Conservation (phyloP, 257 asterid genomes). For the Parsonsia alboflavescens region DNA sequence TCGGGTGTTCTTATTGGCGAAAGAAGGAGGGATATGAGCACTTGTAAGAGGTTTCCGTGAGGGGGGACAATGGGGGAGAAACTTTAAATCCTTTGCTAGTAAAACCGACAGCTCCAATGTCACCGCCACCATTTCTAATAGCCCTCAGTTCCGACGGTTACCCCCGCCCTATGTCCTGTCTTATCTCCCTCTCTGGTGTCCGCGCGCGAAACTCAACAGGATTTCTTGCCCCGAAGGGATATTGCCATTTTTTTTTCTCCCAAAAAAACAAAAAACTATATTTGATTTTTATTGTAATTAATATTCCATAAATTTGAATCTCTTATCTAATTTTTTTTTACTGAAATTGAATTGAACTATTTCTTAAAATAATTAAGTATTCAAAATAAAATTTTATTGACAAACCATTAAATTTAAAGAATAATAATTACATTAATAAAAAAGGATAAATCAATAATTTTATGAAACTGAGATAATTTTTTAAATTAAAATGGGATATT, state of each 20-base stretch:
- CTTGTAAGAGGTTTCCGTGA: not conserved
- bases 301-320: too few species aligned
- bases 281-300: too few species aligned
- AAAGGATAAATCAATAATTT: too few species aligned
- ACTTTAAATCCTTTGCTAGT: slow-evolving; percentile 10
- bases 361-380: too few species aligned
- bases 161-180: not conserved
- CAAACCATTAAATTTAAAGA: too few species aligned
- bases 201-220: not conserved
- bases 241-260: not conserved
- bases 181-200: not conserved
- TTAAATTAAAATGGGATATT: too few species aligned
- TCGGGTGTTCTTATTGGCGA: slow-evolving; percentile 13
- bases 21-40: slow-evolving; percentile 9
- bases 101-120: slow-evolving; percentile 14
- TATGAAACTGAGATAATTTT: too few species aligned
- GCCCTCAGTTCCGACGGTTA: not conserved
- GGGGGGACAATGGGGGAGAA: slow-evolving; percentile 6
- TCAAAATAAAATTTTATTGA: too few species aligned
- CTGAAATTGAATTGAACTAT: too few species aligned
- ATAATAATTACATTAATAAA: too few species aligned
- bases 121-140: slow-evolving; percentile 32
- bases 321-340: too few species aligned
- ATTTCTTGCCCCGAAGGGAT: not conserved
- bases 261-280: too few species aligned